Evolutionary conservation across 306 rosid genomes (phyloP).

Genomic region (Glycine tomentella): DNA sequence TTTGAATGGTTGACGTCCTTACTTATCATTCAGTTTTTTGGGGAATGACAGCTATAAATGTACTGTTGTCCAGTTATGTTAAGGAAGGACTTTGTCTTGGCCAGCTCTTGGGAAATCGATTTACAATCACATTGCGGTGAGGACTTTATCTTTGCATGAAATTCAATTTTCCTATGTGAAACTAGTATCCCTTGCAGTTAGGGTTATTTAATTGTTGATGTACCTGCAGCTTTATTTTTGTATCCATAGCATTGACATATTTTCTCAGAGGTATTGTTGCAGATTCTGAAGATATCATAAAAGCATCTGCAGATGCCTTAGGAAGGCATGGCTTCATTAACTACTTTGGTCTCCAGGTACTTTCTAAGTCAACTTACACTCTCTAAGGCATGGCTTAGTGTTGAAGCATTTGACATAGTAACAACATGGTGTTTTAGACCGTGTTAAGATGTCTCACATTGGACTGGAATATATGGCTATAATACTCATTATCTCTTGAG

Average conservation of each 20-base stretch:
- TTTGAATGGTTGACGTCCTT: constrained; percentile 22
- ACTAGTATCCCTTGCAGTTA: too few species aligned
- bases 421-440: constrained; percentile 18
- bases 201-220: constrained; percentile 40
- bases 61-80: constrained; percentile 70
- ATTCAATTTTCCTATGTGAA: too few species aligned
- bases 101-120: too few species aligned
- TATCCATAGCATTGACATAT: constrained; percentile 45
- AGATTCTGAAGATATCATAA: constrained; percentile 83
- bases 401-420: neutral
- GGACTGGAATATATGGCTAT: neutral
- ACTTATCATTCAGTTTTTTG: constrained; percentile 30
- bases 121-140: too few species aligned
- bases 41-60: constrained; percentile 43
- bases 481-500: neutral
- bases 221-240: constrained; percentile 32
- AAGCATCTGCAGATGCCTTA: constrained; percentile 80
- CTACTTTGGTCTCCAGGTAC: constrained; percentile 97
- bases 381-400: constrained; percentile 6
- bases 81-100: constrained; percentile 90
- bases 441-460: neutral
- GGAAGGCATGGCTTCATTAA: constrained; percentile 89
- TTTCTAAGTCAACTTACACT: constrained; percentile 42
- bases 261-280: constrained; percentile 92
- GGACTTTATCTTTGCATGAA: too few species aligned